phyloP scores from a whole-genome alignment of 140 eudicot species.

The Cichorium intybus region DNA sequence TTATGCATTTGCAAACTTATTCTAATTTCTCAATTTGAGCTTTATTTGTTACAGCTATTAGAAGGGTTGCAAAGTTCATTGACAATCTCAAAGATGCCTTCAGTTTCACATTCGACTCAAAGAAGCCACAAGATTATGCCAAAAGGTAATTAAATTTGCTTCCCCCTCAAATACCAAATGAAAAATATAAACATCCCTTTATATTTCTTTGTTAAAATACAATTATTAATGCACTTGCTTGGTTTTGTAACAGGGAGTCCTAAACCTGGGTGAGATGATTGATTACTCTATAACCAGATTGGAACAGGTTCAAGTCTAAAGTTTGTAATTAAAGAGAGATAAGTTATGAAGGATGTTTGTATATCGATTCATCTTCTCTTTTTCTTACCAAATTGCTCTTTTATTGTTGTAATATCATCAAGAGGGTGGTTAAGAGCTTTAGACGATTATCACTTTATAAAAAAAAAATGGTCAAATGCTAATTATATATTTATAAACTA shows the following conservation, averaged over 20 bases:
- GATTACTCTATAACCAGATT: slow-evolving; percentile 8
- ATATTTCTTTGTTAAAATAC: not conserved
- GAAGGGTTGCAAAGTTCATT: slow-evolving; percentile 90
- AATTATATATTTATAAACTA: no score
- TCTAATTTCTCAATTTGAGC: not conserved
- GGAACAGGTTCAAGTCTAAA: slow-evolving; percentile 8
- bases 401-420: no score
- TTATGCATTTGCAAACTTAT: not conserved
- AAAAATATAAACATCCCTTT: not conserved
- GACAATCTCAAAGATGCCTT: slow-evolving; percentile 54
- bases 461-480: no score
- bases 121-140: slow-evolving; percentile 47
- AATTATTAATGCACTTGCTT: no score
- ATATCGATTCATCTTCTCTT: slow-evolving; percentile 10
- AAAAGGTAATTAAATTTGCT: slow-evolving; percentile 38
- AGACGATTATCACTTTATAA: no score
- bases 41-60: slow-evolving; percentile 50
- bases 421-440: no score
- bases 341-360: slow-evolving; percentile 44
- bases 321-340: slow-evolving; percentile 35
- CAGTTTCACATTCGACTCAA: slow-evolving; percentile 52
- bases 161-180: not conserved
- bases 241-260: slow-evolving; percentile 37
- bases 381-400: slow-evolving; percentile 1
- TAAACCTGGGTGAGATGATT: slow-evolving; percentile 33